Evolutionary conservation across 2,329 filamentous ascomycete species (phyloP).

Genomic region (Arthroderma sp.): DNA sequence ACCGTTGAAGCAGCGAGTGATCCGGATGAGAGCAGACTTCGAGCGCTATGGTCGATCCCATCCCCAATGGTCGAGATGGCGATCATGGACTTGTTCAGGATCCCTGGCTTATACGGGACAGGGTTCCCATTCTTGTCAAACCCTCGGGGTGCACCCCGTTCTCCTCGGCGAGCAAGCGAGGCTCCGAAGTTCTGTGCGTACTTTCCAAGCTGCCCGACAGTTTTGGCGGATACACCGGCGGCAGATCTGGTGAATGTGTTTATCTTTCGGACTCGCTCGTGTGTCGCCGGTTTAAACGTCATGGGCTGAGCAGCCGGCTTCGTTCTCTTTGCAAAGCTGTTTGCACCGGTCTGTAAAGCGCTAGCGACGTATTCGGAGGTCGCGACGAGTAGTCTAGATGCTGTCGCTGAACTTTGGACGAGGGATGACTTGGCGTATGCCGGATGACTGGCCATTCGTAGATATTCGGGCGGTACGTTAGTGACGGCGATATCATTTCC

Average conservation of each 20-base stretch:
- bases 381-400: constrained; percentile 84
- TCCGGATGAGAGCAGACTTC: constrained; percentile 59
- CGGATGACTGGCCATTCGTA: constrained; percentile 68
- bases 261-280: constrained; percentile 74
- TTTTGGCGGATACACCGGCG: constrained; percentile 68
- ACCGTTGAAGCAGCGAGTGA: constrained; percentile 71
- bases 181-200: constrained; percentile 87
- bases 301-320: constrained; percentile 68
- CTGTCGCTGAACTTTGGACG: constrained; percentile 74
- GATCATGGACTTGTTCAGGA: constrained; percentile 92
- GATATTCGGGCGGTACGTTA: constrained; percentile 45
- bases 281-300: constrained; percentile 75
- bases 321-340: constrained; percentile 66
- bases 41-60: constrained; percentile 77
- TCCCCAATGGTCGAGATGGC: constrained; percentile 91
- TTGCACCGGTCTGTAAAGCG: constrained; percentile 62
- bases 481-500: constrained; percentile 35
- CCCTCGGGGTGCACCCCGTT: constrained; percentile 39
- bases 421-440: constrained; percentile 81
- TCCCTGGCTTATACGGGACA: constrained; percentile 65
- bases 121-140: constrained; percentile 58
- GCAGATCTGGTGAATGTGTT: constrained; percentile 73
- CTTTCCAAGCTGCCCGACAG: constrained; percentile 68
- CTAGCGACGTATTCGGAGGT: constrained; percentile 68
- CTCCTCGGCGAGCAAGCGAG: constrained; percentile 51